Conservation (phyloP, 257 asterid genomes). For the Fraxinus cuspidata region DNA sequence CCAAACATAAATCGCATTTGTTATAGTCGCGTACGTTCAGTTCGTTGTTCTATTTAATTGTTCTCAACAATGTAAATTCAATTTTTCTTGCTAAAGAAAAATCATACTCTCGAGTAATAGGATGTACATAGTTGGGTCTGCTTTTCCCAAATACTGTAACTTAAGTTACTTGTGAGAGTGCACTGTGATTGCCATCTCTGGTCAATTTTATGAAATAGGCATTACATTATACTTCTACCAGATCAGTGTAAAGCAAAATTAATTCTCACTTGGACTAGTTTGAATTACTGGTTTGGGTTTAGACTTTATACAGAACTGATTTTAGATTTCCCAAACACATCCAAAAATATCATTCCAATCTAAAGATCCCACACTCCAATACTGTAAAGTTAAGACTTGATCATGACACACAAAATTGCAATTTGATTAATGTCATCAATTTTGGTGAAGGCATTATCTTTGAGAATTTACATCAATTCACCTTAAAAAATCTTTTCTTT, state of each 20-base stretch:
- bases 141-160: background rate
- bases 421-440: background rate
- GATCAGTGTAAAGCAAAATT: background rate
- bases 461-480: background rate
- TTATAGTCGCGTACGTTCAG: background rate
- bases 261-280: background rate
- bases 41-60: background rate
- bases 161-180: background rate
- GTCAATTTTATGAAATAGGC: background rate
- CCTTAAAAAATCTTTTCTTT: background rate
- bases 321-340: background rate
- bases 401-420: background rate
- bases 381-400: background rate
- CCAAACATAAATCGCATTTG: constrained; percentile 3
- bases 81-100: background rate
- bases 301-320: background rate
- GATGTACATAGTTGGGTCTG: background rate
- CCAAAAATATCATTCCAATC: background rate
- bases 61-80: constrained; percentile 2
- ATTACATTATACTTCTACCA: background rate
- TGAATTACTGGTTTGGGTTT: background rate
- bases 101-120: background rate
- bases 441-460: background rate
- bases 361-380: background rate
- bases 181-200: background rate